Conservation (phyloP, 1,139 yeast genomes). For the Torulaspora pretoriensis region DNA sequence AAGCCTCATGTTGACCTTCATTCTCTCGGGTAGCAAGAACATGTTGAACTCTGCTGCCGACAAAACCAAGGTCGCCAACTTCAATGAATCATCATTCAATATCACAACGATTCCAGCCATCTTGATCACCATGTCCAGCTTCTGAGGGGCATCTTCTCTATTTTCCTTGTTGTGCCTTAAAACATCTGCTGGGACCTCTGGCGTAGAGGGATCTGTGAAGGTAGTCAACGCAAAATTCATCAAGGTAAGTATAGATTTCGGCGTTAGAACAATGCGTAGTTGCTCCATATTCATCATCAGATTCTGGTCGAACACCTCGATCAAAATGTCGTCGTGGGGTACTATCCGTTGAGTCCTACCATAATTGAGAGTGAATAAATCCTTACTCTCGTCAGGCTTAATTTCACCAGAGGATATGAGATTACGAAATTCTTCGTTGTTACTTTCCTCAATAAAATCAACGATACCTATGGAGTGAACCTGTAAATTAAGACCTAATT, state of each 20-base stretch:
- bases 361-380: constrained; percentile 62
- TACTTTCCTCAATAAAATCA: constrained; percentile 67
- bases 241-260: constrained; percentile 73
- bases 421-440: constrained; percentile 61
- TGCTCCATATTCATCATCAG: constrained; percentile 76
- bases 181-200: constrained; percentile 61
- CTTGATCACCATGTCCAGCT: constrained; percentile 62
- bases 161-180: constrained; percentile 60
- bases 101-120: constrained; percentile 72
- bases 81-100: constrained; percentile 77
- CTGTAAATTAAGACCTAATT: constrained; percentile 61
- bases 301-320: constrained; percentile 76
- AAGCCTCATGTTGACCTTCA: constrained; percentile 69
- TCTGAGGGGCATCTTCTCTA: constrained; percentile 60
- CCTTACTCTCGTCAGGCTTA: constrained; percentile 37
- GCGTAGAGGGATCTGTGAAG: constrained; percentile 76
- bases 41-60: constrained; percentile 70
- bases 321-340: constrained; percentile 47
- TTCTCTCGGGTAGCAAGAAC: constrained; percentile 66
- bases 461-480: constrained; percentile 65
- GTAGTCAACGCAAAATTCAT: constrained; percentile 81
- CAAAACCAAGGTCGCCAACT: constrained; percentile 72
- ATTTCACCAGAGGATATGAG: constrained; percentile 63
- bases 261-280: constrained; percentile 67
- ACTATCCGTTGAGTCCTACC: constrained; percentile 58